A percentile compares a stretch with the other conserved stretches of the same genome.
Conservation (phyloP, 352 stramenopile species). For the Globisporangium radiosum region DNA sequence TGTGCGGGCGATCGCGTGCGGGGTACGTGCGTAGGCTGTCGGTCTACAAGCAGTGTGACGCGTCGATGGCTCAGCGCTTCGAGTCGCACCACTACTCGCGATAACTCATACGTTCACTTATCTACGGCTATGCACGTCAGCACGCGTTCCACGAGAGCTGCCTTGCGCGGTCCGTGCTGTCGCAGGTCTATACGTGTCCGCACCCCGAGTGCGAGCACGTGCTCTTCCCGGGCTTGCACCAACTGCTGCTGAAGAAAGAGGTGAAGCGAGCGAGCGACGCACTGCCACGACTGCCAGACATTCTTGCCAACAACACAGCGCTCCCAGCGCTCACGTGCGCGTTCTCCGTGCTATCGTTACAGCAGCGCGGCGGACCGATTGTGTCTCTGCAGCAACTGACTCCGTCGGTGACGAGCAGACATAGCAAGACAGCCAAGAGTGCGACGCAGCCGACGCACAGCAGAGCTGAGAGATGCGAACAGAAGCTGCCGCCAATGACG, state of each 20-base stretch:
- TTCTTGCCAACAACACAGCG: neutral
- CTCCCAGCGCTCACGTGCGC: conserved; percentile 3
- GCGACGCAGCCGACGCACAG: neutral
- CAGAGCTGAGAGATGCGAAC: neutral
- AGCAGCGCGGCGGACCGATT: conserved; percentile 8
- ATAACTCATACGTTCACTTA: no score
- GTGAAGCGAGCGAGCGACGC: conserved; percentile 7
- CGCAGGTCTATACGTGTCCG: conserved; percentile 51
- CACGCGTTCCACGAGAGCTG: conserved; percentile 79
- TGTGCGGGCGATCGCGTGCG: conserved; percentile 42
- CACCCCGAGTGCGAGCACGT: conserved; percentile 36
- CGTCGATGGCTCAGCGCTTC: neutral
- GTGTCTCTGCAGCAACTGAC: neutral
- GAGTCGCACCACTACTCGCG: neutral
- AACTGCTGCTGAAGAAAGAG: conserved; percentile 14
- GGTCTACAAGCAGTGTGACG: no score
- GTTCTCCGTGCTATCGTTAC: conserved; percentile 15
- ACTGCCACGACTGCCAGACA: neutral
- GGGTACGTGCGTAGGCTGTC: conserved; percentile 21
- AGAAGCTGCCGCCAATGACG: conserved; percentile 7
- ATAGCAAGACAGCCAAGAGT: neutral
- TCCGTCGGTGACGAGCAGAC: neutral
- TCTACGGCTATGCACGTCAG: conserved; percentile 14
- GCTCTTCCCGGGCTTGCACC: conserved; percentile 57
- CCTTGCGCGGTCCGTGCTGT: conserved; percentile 56